phyloP scores from a whole-genome alignment of 2,329 filamentous ascomycete species.

The Myrmaecium sp. region DNA sequence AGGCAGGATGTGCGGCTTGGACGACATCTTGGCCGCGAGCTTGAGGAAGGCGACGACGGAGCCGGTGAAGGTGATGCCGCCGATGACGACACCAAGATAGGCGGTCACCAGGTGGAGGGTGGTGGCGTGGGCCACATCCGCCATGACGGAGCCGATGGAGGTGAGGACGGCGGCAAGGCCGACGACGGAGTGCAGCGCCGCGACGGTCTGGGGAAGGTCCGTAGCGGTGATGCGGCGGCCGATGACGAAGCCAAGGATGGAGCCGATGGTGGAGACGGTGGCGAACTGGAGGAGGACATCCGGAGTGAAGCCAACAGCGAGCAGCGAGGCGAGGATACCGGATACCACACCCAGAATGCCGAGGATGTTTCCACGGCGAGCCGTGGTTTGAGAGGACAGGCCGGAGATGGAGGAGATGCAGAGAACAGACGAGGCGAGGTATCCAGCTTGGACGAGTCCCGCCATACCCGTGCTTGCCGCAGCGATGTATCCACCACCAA shows the following conservation, averaged over 20 bases:
- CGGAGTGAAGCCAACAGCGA: conserved; percentile 63
- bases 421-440: conserved; percentile 66
- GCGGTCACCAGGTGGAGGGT: conserved; percentile 73
- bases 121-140: conserved; percentile 45
- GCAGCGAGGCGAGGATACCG: conserved; percentile 66
- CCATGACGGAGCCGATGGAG: conserved; percentile 73
- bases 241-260: conserved; percentile 54
- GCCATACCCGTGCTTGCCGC: conserved; percentile 68
- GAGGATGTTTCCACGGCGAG: conserved; percentile 69
- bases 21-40: conserved; percentile 67
- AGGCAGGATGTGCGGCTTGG: conserved; percentile 53
- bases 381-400: conserved; percentile 66
- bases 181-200: conserved; percentile 77
- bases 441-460: conserved; percentile 73
- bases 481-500: conserved; percentile 65
- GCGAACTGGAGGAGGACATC: conserved; percentile 68
- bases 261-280: conserved; percentile 55
- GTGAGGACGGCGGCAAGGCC: conserved; percentile 78
- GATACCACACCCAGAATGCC: conserved; percentile 73
- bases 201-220: conserved; percentile 75
- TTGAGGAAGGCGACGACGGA: conserved; percentile 84
- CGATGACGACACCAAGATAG: conserved; percentile 74
- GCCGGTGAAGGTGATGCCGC: conserved; percentile 76
- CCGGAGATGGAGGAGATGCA: conserved; percentile 75
- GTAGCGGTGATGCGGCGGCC: conserved; percentile 78